Percentiles rank a stretch among this genome's conserved stretches.
phyloP scores from a whole-genome alignment of 352 stramenopile species.

The Poterioochromonas sp. region DNA sequence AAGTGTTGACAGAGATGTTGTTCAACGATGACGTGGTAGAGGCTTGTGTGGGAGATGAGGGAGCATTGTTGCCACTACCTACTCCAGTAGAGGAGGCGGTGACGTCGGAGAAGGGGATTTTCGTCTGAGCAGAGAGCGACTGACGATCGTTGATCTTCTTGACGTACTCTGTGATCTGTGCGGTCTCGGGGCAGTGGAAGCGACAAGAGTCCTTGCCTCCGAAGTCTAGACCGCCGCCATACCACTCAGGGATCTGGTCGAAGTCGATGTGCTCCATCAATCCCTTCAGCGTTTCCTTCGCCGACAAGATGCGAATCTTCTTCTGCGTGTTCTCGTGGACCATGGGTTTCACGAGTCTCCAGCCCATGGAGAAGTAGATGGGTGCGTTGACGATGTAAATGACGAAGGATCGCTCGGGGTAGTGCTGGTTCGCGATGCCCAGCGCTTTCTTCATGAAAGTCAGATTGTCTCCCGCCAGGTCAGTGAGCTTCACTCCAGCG shows the following conservation, averaged over 20 bases:
- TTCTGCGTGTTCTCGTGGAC: slow-evolving; percentile 68
- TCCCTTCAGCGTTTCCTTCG: slow-evolving; percentile 42
- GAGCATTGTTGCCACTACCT: background rate
- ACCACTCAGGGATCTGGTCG: slow-evolving; percentile 22
- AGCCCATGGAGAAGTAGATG: slow-evolving; percentile 76
- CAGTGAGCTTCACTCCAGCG: slow-evolving; percentile 14
- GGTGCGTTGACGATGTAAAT: slow-evolving; percentile 81
- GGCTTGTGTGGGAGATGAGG: no score
- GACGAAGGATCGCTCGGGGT: slow-evolving; percentile 32
- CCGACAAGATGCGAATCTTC: slow-evolving; percentile 71
- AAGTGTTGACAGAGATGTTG: background rate
- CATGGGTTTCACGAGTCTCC: slow-evolving; percentile 69
- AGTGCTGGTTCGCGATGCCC: slow-evolving; percentile 34
- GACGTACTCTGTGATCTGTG: background rate
- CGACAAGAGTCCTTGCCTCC: background rate
- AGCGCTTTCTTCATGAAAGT: slow-evolving; percentile 41
- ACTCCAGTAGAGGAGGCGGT: background rate
- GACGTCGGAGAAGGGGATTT: background rate
- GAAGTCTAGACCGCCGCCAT: slow-evolving; percentile 18
- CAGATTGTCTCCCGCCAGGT: slow-evolving; percentile 40
- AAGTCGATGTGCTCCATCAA: slow-evolving; percentile 30
- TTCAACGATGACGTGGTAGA: no score
- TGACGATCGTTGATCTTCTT: background rate
- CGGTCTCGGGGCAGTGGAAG: background rate
- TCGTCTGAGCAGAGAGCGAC: background rate